Conservation (phyloP, 2,329 filamentous ascomycete genomes). For the Cryphonectria japonica region DNA sequence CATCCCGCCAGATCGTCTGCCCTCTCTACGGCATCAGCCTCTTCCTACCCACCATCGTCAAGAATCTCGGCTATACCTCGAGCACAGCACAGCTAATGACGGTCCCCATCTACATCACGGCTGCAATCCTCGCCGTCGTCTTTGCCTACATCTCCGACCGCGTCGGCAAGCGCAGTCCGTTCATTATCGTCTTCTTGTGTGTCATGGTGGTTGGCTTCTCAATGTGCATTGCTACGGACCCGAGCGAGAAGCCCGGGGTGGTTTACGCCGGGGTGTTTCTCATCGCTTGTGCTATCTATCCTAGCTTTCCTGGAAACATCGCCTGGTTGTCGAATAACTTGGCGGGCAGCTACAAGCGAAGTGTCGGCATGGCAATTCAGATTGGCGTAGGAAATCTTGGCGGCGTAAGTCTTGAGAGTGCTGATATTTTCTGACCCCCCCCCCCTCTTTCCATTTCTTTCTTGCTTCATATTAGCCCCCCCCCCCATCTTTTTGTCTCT, state of each 20-base stretch:
- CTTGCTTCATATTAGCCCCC: no score
- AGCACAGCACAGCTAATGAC: constrained; percentile 69
- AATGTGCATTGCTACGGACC: constrained; percentile 55
- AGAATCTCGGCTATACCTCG: constrained; percentile 59
- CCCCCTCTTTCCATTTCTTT: neutral
- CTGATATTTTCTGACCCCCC: no score
- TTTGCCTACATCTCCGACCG: constrained; percentile 60
- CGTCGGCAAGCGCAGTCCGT: constrained; percentile 56
- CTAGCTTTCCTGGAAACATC: constrained; percentile 77
- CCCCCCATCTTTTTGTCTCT: constrained; percentile 57
- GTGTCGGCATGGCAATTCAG: constrained; percentile 66
- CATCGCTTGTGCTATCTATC: constrained; percentile 78
- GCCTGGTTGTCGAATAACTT: constrained; percentile 81
- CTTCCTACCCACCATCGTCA: constrained; percentile 68
- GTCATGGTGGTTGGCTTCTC: constrained; percentile 57
- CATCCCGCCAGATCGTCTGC: constrained; percentile 49
- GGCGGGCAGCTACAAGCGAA: constrained; percentile 67
- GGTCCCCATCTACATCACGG: constrained; percentile 62
- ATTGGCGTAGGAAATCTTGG: constrained; percentile 65
- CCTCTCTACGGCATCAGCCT: constrained; percentile 61
- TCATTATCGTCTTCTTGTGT: constrained; percentile 57
- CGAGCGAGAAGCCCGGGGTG: constrained; percentile 48
- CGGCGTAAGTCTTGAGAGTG: constrained; percentile 48
- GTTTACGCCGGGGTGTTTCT: constrained; percentile 79
- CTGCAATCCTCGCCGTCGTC: constrained; percentile 61